These are phyloP conservation scores for Aspergillus carbonarius DNA, from an alignment of 2,329 filamentous ascomycete genomes.

Conservation along the genomic window DNA sequence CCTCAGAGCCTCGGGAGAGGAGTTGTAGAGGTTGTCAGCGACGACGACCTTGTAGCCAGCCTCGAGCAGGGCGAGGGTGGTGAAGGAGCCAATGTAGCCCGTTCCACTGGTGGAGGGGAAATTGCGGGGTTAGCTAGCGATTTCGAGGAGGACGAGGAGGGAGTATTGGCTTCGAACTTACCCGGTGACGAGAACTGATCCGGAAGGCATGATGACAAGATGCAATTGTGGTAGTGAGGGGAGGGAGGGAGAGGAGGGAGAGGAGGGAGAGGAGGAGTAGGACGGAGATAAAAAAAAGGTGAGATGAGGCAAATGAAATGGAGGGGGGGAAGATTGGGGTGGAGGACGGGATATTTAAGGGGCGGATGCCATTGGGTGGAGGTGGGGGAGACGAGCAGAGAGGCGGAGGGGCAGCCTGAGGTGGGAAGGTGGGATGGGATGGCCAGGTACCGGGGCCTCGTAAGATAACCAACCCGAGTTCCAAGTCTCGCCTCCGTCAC, in stretches of 20 bases:
- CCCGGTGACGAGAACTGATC: constrained; percentile 91
- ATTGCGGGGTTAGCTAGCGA: constrained; percentile 20
- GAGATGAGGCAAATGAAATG: constrained; percentile 10
- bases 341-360: constrained; percentile 18
- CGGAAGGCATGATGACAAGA: constrained; percentile 64
- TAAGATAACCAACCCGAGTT: neutral
- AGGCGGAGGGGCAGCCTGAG: too few relatives aligned
- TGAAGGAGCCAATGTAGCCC: constrained; percentile 99
- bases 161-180: constrained; percentile 51
- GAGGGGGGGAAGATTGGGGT: neutral
- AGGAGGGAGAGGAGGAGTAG: constrained; percentile 10
- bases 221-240: constrained; percentile 7
- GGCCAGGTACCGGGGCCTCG: neutral
- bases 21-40: constrained; percentile 96
- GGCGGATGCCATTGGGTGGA: constrained; percentile 2
- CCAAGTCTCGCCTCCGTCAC: neutral
- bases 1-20: constrained; percentile 84
- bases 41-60: constrained; percentile 96
- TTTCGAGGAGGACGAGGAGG: neutral
- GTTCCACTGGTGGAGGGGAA: constrained; percentile 67
- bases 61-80: constrained; percentile 83
- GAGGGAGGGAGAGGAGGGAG: neutral
- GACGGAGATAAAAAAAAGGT: constrained; percentile 5
- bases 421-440: too few relatives aligned
- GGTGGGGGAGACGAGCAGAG: neutral